Base-by-base conservation (phyloP, 805 yeast genomes). In the Metschnikowia gelsemii region DNA sequence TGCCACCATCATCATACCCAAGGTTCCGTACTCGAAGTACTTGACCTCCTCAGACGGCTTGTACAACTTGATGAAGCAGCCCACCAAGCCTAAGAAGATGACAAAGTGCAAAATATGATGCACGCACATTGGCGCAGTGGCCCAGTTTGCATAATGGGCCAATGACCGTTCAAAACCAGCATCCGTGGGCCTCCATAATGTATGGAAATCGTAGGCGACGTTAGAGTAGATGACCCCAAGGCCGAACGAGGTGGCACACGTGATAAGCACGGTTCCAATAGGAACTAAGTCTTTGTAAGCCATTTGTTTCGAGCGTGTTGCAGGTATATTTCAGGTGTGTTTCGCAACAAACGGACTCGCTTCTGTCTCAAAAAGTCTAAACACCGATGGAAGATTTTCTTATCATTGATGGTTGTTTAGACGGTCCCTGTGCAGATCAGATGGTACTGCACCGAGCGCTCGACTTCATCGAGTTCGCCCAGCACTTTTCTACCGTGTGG, bases 11-110 rank as follows among this genome's bases (percentile, higher is more conserved):
- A 76, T 77, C 43, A 87, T 74, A n/a, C 79, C 80, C 52, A 90
- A 70, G 8, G 95, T 72, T 32, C 90, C 95, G 54, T 95, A 96
- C 64, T 91, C 99, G 59, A 93, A 91, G 60, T 83, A 76, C 62
- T 84, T 82, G 55, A 86, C 75, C 35, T 91, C 95, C 38, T 84
- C 91, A 33, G 77, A 61, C n/a, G 98, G 97, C 66, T 84, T 84
- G 70, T 83, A 88, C 42, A 91, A 74, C 70, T 88, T 88, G 59
- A 85, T 75, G 50, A 83, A 70, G 43, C 81, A 70, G 5, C 96
- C 96, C 35, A 78, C 32, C 42, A 88, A 71, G 3, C 95, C 97
- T 21, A 89, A 37, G 1, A 58, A 72, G 31, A 80, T 61, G 38
- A 85, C 78, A 23, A 57, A 64, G 53, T 87, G 95, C 54, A 88